Base-by-base conservation (phyloP, 2,329 filamentous ascomycete genomes). In the Cladophialophora immunda region DNA sequence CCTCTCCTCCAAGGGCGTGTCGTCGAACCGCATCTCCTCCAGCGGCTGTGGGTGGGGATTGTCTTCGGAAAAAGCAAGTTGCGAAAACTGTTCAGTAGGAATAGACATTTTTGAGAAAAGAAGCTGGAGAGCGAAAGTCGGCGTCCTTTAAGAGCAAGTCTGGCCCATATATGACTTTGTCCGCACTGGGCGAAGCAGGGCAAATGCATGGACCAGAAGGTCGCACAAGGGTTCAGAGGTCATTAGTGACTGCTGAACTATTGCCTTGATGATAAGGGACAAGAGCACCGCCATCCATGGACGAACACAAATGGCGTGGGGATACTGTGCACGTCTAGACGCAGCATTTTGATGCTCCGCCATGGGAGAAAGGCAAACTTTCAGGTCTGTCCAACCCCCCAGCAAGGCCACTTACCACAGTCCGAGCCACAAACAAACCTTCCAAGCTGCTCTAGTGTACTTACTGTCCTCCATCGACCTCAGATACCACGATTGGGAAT, bases 11-110 rank as follows among this genome's bases (percentile, higher is more conserved):
- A 70, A 19, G 19, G 56, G 50, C n/a, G 52, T 53, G 22, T 47
- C 36, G 29, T 58, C 15, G 38, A 69, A 69, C 17, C 57, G 36
- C 64, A 69, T 65, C n/a, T 65, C 62, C n/a, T 54, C 64, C 27
- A 45, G 53, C n/a, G 22, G 4, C 9, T 22, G 38, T 6, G 30
- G 15, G 8, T 25, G 27, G 34, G 53, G 27, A 34, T n/a, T 56
- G 4, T 62, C 34, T 22, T 62, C 60, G 29, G 19, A 13, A 22
- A 71, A 58, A 55, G 62, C 61, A 22, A 71, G 61, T 3, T 60
- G 57, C 27, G 68, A 62, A 53, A 70, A 69, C 50, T 62, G 63
- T 15, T 66, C 66, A 13, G 64, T 66, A 7, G 66, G 66, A 22
- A 62, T 64, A 34, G 68, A 66, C 68, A 71, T 70, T 27, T 54